phyloP scores from a whole-genome alignment of 352 stramenopile genomes.

The Pythium phragmitis region DNA sequence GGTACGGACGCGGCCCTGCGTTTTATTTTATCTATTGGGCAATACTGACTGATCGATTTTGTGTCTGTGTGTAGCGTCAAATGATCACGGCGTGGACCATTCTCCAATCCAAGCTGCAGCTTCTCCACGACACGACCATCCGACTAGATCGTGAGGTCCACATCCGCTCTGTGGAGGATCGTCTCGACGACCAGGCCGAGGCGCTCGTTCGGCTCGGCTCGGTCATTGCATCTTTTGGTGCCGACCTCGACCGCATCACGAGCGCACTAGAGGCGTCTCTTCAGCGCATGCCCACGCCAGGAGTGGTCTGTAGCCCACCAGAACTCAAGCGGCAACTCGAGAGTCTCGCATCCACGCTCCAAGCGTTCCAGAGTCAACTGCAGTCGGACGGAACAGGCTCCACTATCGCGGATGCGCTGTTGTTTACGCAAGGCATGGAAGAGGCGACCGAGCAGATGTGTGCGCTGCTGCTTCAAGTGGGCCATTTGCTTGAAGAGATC shows the following conservation, averaged over 20 bases:
- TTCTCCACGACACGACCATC: constrained; percentile 43
- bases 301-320: constrained; percentile 23
- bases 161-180: constrained; percentile 25
- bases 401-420: constrained; percentile 31
- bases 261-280: constrained; percentile 35
- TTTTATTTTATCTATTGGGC: not conserved
- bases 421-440: constrained; percentile 35
- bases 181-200: constrained; percentile 29
- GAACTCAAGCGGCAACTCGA: constrained; percentile 40
- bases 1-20: constrained; percentile 24
- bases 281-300: constrained; percentile 37
- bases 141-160: constrained; percentile 43
- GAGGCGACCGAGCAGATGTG: constrained; percentile 27
- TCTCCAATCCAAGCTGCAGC: constrained; percentile 50
- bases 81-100: constrained; percentile 40
- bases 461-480: constrained; percentile 37
- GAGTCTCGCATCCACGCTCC: constrained; percentile 27
- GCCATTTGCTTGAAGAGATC: constrained; percentile 37
- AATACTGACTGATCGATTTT: not conserved
- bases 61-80: constrained; percentile 35
- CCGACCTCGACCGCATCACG: constrained; percentile 29
- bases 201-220: constrained; percentile 28
- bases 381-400: constrained; percentile 24
- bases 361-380: constrained; percentile 32
- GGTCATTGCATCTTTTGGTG: constrained; percentile 15